Base-by-base conservation (phyloP, 495 filamentous ascomycete genomes). In the Schizothecium vesticola region DNA sequence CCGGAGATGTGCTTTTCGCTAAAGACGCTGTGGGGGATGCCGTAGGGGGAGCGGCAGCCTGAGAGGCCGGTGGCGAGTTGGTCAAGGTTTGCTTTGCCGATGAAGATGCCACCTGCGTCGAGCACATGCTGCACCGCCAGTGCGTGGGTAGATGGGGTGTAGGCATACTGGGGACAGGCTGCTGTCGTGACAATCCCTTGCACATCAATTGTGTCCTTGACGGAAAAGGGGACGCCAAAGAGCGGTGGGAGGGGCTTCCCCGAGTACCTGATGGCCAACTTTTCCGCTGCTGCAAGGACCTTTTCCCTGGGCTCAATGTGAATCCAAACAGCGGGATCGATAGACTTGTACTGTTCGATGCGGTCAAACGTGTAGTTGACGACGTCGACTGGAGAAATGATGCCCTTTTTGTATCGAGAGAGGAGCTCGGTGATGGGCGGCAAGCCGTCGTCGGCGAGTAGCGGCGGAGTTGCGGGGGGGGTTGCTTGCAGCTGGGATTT, bases 51-150 rank as follows among this genome's bases (percentile, higher is more conserved):
- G 8, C 89, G 86, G 61, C 86, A 84, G n/a, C 83, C 85, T 0
- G 82, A 73, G 0, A 77, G 88, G 76, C 89, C 89, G 0, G 88
- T 91, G 19, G 87, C 89, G 9, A 90, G 79, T 74, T 90, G 88
- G 75, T 91, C 89, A 26, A 91, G 81, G 70, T 91, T 90, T 9
- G 84, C 82, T 72, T 91, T 91, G 24, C 89, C 89, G 62, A 91
- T 80, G 59, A 87, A 85, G 43, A 91, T 73, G 0, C 85, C 89
- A 3, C 89, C 89, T 8, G 81, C 78, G 63, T 79, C 80, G 3
- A 81, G 69, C 0, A 82, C 76, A 29, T 73, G 70, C 63, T 78
- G 75, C 24, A 80, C 75, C 0, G 77, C 78, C 21, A 74, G 73
- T 10, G 80, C 79, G 28, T 75, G 75, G 12, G 75, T 72, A 10